phyloP scores from a whole-genome alignment of 2,329 filamentous ascomycete species.

The Aspergillus pseudonomiae region DNA sequence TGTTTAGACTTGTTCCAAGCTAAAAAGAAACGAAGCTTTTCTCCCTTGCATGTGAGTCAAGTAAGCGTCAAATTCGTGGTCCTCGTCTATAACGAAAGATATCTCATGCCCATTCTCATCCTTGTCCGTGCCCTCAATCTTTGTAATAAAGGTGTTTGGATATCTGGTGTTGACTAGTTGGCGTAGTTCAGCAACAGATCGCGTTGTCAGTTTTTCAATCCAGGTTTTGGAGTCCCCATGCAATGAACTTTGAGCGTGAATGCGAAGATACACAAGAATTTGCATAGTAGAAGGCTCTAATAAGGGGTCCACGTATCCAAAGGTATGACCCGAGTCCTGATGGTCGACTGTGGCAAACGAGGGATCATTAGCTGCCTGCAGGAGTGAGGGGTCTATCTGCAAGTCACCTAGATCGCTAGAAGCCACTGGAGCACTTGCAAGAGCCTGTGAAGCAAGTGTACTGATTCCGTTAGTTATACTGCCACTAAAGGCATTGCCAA shows the following conservation, averaged over 20 bases:
- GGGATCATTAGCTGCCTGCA: constrained; percentile 59
- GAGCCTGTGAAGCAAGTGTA: constrained; percentile 47
- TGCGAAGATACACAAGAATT: constrained; percentile 69
- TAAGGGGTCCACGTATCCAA: constrained; percentile 42
- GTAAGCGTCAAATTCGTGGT: constrained; percentile 74
- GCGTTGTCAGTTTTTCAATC: constrained; percentile 64
- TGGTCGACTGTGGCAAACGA: constrained; percentile 42
- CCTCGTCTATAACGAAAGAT: constrained; percentile 66
- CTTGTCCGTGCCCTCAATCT: constrained; percentile 68
- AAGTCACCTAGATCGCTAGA: constrained; percentile 52
- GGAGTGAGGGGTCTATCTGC: constrained; percentile 66
- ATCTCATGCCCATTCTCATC: constrained; percentile 64
- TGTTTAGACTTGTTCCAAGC: constrained; percentile 32
- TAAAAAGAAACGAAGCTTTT: constrained; percentile 58
- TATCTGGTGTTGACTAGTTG: constrained; percentile 64
- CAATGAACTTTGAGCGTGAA: constrained; percentile 66
- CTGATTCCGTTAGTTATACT: constrained; percentile 46
- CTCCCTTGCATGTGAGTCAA: constrained; percentile 63
- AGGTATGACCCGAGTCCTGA: constrained; percentile 34
- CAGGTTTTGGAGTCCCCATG: constrained; percentile 55
- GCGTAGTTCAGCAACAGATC: constrained; percentile 65
- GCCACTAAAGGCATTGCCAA: constrained; percentile 24
- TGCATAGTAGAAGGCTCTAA: constrained; percentile 37
- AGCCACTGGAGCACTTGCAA: constrained; percentile 44
- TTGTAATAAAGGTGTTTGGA: constrained; percentile 60